phyloP scores from a whole-genome alignment of 192 early-diverging fungal genomes.

The Coemansia sp. region DNA sequence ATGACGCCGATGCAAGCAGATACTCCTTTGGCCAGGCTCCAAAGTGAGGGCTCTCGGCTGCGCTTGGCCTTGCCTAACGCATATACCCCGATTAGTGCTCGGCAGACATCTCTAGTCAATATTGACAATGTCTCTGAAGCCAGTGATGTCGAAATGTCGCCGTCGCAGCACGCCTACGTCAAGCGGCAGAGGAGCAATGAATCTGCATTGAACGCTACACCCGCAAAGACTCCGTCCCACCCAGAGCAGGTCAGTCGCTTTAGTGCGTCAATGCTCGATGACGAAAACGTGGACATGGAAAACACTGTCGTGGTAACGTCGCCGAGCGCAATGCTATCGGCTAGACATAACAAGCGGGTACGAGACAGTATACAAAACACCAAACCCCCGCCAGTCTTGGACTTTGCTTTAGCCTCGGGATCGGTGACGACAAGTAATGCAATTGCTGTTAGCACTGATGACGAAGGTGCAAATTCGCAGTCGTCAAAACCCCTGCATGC shows the following conservation, averaged over 20 bases:
- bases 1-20: not conserved
- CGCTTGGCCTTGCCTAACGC: not conserved
- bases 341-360: slow-evolving; percentile 33
- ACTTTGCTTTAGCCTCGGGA: not conserved
- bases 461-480: not conserved
- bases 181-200: slow-evolving; percentile 29
- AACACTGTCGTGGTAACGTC: slow-evolving; percentile 24
- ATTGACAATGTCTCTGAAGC: slow-evolving; percentile 15
- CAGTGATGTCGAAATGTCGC: slow-evolving; percentile 42
- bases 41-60: not conserved
- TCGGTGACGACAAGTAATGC: not conserved
- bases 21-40: not conserved
- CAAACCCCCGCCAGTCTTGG: slow-evolving; percentile 22
- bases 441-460: not conserved
- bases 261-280: slow-evolving; percentile 10
- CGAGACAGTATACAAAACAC: slow-evolving; percentile 5
- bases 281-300: slow-evolving; percentile 30
- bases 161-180: slow-evolving; percentile 33
- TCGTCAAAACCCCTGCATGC: not conserved
- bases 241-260: not conserved
- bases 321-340: slow-evolving; percentile 43
- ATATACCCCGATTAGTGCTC: not conserved
- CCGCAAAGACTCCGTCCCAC: not conserved
- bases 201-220: not conserved
- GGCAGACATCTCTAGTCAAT: not conserved